Percentiles rank a stretch among this genome's conserved stretches.
Evolutionary conservation across 2,329 filamentous ascomycete genomes (phyloP).

Genomic region (Aspergillus brunneoviolaceus): DNA sequence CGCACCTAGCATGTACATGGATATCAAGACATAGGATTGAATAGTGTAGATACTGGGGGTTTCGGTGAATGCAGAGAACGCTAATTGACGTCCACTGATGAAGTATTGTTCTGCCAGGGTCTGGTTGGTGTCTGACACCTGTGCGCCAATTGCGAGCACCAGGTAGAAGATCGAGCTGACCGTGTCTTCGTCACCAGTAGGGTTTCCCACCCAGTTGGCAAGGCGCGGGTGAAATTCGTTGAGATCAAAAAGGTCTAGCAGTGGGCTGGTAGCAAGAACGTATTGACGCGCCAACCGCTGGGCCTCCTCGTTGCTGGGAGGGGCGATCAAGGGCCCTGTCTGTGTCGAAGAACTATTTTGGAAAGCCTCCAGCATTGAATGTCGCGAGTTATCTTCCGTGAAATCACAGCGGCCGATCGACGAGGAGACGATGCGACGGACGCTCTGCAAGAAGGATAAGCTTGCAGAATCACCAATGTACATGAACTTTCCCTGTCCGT

Average conservation of each 20-base stretch:
- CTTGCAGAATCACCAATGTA: conserved; percentile 57
- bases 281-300: conserved; percentile 45
- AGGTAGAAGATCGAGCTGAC: conserved; percentile 52
- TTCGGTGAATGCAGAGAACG: conserved; percentile 48
- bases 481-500: conserved; percentile 55
- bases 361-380: conserved; percentile 46
- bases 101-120: conserved; percentile 50
- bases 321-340: conserved; percentile 26
- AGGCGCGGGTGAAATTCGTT: conserved; percentile 44
- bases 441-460: conserved; percentile 54
- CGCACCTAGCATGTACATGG: conserved; percentile 53
- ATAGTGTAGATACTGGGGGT: conserved; percentile 53
- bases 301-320: conserved; percentile 42
- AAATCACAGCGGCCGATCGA: conserved; percentile 45
- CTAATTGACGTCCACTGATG: conserved; percentile 45
- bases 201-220: conserved; percentile 39
- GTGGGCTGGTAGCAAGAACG: conserved; percentile 47
- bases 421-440: conserved; percentile 51
- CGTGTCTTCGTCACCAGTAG: conserved; percentile 40
- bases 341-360: conserved; percentile 32
- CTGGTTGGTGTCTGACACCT: conserved; percentile 43
- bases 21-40: conserved; percentile 53
- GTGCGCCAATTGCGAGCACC: conserved; percentile 52
- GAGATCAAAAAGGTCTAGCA: conserved; percentile 51
- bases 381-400: conserved; percentile 42